Evolutionary conservation across 805 yeast genomes (phyloP), one percentile per base, ranked within the genome.

Genomic region (Candida qinlingensis): DNA sequence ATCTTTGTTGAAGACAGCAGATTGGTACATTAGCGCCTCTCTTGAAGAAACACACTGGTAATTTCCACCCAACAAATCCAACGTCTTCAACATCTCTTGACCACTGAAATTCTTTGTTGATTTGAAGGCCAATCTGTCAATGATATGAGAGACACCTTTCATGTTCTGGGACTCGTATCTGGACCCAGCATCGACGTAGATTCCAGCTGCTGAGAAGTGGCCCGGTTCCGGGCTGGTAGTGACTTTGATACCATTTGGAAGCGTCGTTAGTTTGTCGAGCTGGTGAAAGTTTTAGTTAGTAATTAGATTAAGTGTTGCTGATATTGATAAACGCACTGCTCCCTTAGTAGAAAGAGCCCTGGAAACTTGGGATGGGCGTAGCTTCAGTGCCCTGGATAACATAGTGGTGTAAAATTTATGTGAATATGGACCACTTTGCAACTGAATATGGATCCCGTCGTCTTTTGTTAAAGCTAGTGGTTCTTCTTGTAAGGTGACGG

Each of bases 21-120:
- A 95, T 67, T 94, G 98, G 66, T 94, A 94, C 70, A 92, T 80
- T 72, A 92, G 76, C 4, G 95, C 79, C 66, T 94, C 99, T 61
- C 99, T 76, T 7, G 95, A 87, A 0, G 96, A 85, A 1, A 96
- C 85, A 61, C 96, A 87, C 81, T 88, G 91, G 67, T 86, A 90
- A 65, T 90, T 92, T 11, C 98, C 99, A 43, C 99, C 99, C 49
- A 94, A 67, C 36, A 79, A 73, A 49, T 89, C 90, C 53, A 94
- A 71, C 25, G 76, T 76, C 54, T 85, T 85, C 55, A 87, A 75
- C 88, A 94, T 87, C 45, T 84, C 76, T 39, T 74, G 68, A 3
- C 88, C 91, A 2, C 78, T 58, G 49, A 75, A 71, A 47, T 77
- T 71, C 35, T 73, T 65, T 0, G 92, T 85, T 5, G 88, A 80